These are phyloP conservation scores for Rhodotorula kratochvilovae DNA, from an alignment of 768 basidiomycete species.

Conservation along the genomic window DNA sequence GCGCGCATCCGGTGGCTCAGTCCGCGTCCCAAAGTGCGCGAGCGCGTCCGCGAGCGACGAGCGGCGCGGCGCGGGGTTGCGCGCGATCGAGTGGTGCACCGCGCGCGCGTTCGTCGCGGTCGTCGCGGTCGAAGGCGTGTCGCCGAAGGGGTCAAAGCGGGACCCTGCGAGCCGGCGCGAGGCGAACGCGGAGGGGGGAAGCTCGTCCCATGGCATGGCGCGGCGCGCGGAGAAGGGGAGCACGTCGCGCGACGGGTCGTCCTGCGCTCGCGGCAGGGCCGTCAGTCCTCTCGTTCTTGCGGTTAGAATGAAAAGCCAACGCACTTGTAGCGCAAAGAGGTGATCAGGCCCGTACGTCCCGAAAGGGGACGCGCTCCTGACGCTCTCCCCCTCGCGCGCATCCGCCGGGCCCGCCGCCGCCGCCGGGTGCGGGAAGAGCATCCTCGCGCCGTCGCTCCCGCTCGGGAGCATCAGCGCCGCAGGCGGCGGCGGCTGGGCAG, in stretches of 20 bases:
- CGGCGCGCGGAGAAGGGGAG: no score
- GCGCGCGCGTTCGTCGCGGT: neutral
- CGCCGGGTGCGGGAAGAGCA: conserved; percentile 23
- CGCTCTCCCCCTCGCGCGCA: neutral
- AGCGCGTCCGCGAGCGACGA: conserved; percentile 14
- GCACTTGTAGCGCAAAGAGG: neutral
- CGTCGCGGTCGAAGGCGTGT: neutral
- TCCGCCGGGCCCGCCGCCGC: neutral
- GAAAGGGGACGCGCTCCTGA: neutral
- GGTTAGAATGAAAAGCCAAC: neutral
- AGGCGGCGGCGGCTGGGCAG: neutral
- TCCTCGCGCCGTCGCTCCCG: conserved; percentile 22
- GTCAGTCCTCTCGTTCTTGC: neutral
- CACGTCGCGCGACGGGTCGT: neutral
- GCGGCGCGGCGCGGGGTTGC: neutral
- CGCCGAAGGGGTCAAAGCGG: conserved; percentile 13
- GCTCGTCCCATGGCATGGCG: neutral
- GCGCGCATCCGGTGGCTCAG: neutral
- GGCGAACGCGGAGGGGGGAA: neutral
- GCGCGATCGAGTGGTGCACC: no score
- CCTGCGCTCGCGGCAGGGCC: neutral
- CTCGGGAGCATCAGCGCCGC: conserved; percentile 28
- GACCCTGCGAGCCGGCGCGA: neutral
- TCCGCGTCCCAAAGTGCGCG: neutral
- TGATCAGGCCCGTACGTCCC: neutral